phyloP scores from a whole-genome alignment of 306 rosid genomes.

The Urtica urens region DNA sequence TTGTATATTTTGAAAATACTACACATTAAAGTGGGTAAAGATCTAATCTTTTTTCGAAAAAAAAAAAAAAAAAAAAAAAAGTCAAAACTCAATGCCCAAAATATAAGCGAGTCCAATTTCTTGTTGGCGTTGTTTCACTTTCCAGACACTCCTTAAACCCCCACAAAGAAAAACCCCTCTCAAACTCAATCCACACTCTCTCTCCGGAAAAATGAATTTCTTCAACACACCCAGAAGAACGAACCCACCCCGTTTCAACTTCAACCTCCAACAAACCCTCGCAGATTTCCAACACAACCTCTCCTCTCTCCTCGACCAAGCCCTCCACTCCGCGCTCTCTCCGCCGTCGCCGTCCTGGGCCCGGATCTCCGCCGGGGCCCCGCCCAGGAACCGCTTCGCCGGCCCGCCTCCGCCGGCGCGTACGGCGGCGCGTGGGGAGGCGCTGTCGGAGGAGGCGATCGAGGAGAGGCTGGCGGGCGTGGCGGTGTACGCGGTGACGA shows the following conservation, averaged over 20 bases:
- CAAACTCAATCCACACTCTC: background rate
- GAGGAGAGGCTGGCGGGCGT: conserved; percentile 77
- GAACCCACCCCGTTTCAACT: conserved; percentile 13
- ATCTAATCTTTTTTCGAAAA: no score
- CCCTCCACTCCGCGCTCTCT: conserved; percentile 20
- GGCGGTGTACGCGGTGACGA: conserved; percentile 88
- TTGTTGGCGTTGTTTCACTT: background rate
- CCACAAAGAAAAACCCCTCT: background rate
- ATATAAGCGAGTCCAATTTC: background rate
- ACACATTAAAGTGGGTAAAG: no score
- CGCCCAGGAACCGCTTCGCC: conserved; percentile 29
- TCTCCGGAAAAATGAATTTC: conserved; percentile 24
- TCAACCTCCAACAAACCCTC: conserved; percentile 28
- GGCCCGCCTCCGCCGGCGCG: conserved; percentile 4
- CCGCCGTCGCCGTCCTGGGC: conserved; percentile 17
- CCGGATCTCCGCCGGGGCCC: background rate
- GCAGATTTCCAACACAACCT: conserved; percentile 30
- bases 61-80: no score
- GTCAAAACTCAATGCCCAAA: no score
- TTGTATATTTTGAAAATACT: no score
- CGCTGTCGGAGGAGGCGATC: conserved; percentile 51
- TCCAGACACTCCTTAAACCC: conserved; percentile 2
- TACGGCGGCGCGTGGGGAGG: conserved; percentile 11
- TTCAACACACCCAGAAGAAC: conserved; percentile 16
- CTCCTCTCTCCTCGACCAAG: conserved; percentile 29